Percentiles rank a stretch among this genome's conserved stretches.
phyloP scores from a whole-genome alignment of 106 monocot genomes.

The Hemerocallis citrina region DNA sequence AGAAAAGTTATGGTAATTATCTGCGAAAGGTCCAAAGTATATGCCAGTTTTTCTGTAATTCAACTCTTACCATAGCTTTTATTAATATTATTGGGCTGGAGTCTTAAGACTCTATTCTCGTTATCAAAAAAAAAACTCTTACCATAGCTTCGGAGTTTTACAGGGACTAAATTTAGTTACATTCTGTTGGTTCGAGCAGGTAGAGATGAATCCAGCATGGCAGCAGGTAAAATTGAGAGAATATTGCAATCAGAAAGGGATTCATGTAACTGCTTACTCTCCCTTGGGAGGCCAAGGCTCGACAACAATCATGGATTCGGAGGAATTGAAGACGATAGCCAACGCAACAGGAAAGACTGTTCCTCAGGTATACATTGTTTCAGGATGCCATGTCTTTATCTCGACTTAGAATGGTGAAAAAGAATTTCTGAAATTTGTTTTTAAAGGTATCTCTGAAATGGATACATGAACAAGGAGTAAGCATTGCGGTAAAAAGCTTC shows the following conservation, averaged over 20 bases:
- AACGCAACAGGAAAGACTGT: constrained; percentile 25
- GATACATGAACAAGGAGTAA: constrained; percentile 38
- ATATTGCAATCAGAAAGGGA: constrained; percentile 27
- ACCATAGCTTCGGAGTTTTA: too few species aligned
- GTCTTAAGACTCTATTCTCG: too few species aligned
- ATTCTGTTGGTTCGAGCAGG: too few species aligned
- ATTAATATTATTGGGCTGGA: too few species aligned
- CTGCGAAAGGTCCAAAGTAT: too few species aligned
- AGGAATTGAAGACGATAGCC: constrained; percentile 33
- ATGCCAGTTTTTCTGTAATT: too few species aligned
- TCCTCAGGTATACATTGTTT: constrained; percentile 29
- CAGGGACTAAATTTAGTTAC: too few species aligned
- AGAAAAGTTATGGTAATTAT: too few species aligned
- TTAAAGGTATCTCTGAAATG: constrained; percentile 35
- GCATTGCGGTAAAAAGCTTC: constrained; percentile 38
- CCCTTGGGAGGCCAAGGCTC: constrained; percentile 24
- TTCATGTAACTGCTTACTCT: constrained; percentile 40
- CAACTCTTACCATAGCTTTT: too few species aligned
- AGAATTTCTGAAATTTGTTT: not conserved
- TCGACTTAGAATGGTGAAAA: too few species aligned
- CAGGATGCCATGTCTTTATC: too few species aligned
- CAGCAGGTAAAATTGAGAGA: constrained; percentile 39
- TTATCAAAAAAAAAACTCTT: too few species aligned
- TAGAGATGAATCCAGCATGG: constrained; percentile 46
- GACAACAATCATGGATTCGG: constrained; percentile 6